phyloP scores from a whole-genome alignment of 2,329 filamentous ascomycete species.

The Sclerotinia nivalis region DNA sequence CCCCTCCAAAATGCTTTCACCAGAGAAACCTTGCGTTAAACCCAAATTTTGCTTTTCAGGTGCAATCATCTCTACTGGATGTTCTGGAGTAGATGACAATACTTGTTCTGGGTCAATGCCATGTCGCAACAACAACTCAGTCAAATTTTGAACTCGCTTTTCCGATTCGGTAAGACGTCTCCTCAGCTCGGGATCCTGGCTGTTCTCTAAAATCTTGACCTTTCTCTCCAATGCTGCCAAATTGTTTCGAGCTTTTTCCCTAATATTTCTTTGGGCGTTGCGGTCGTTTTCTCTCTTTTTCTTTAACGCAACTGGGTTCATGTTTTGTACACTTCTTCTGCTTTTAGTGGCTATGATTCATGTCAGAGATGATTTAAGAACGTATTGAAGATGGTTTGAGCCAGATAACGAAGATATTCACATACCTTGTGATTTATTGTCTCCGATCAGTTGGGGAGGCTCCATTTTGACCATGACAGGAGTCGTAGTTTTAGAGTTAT shows the following conservation, averaged over 20 bases:
- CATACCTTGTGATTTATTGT: background rate
- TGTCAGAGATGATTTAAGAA: background rate
- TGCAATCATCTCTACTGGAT: background rate
- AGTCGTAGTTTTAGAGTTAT: background rate
- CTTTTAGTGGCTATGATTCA: background rate
- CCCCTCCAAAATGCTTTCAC: background rate
- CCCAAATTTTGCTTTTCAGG: background rate
- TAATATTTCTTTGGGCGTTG: constrained; percentile 4
- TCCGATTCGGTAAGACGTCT: background rate
- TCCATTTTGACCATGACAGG: background rate
- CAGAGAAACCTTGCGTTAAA: background rate
- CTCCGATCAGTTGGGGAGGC: background rate
- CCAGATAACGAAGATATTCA: background rate
- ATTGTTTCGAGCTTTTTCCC: background rate
- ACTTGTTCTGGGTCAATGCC: background rate
- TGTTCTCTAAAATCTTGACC: background rate
- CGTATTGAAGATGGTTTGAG: background rate
- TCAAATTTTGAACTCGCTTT: background rate
- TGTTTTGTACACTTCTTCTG: constrained; percentile 6
- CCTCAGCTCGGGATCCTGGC: too few relatives aligned
- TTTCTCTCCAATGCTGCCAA: background rate
- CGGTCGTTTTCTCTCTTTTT: constrained; percentile 19
- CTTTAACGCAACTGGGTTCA: constrained; percentile 1
- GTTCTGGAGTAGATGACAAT: background rate
- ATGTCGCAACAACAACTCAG: background rate